Base-by-base conservation (phyloP, 2,329 filamentous ascomycete species). In the Exophiala spinifera region DNA sequence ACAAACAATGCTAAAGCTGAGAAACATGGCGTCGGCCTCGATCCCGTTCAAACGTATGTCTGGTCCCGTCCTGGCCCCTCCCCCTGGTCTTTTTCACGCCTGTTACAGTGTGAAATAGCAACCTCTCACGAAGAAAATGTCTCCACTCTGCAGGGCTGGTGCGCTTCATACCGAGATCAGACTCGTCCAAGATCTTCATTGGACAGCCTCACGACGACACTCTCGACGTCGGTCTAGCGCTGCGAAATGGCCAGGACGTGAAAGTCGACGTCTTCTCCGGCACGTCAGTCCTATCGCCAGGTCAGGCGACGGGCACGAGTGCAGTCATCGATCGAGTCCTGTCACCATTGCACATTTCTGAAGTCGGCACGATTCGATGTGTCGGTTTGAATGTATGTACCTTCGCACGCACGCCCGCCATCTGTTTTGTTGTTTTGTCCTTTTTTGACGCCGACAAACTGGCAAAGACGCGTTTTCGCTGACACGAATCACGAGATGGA, bases 121-220 rank as follows among this genome's bases (percentile, higher is more conserved):
- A n/a, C n/a, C n/a, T n/a, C n/a, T n/a, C n/a, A n/a, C n/a, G n/a
- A n/a, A n/a, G n/a, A n/a, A n/a, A n/a, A n/a, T n/a, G n/a, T n/a
- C n/a, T n/a, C n/a, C n/a, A n/a, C n/a, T n/a, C n/a, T n/a, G 23
- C 49, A 83, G 81, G 81, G 66, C 76, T 85, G 54, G 79, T 84
- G 61, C 80, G 82, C 49, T 84, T 85, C 63, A 66, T 78, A 15
- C 78, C 82, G 49, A 79, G 76, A 63, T 76, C 74, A 4, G 75
- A 78, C 45, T 66, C 72, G 34, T 68, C 70, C 55, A 76, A 75
- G 57, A 65, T 81, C 49, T 69, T 82, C 45, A 78, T 84, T 61
- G 82, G 81, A 31, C 76, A 85, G 62, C 82, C 82, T 1, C 69
- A 75, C 31, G 76, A 81, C 56, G 66, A 72, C 19, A 53, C 51